Percentiles rank a stretch among this genome's conserved stretches.
Conservation (phyloP, 2,329 filamentous ascomycete species). For the Lachnellula occidentalis region DNA sequence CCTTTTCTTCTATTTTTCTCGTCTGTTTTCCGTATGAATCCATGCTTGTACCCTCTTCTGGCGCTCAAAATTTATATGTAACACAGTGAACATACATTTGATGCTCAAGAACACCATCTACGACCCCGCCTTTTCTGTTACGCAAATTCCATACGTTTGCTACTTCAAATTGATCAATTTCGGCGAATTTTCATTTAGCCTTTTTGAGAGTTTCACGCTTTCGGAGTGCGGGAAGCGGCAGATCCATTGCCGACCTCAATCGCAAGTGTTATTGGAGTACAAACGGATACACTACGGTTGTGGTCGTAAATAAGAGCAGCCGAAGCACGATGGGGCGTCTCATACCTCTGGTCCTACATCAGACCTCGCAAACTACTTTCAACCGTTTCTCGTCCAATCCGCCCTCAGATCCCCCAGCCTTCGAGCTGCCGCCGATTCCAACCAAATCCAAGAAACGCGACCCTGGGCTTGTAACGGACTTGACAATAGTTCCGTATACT, state of each 20-base stretch:
- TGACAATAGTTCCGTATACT: constrained; percentile 23
- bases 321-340: constrained; percentile 14
- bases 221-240: not conserved
- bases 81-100: not conserved
- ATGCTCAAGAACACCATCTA: not conserved
- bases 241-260: not conserved
- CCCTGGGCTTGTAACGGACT: constrained; percentile 16
- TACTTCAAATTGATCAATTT: not conserved
- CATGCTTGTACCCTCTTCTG: not conserved
- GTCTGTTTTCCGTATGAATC: not conserved
- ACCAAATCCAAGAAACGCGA: constrained; percentile 5
- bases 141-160: not conserved
- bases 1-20: not conserved
- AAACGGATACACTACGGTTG: constrained; percentile 8
- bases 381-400: not conserved
- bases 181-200: not conserved
- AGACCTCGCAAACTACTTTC: constrained; percentile 1
- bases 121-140: not conserved
- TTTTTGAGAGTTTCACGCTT: not conserved
- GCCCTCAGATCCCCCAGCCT: constrained; percentile 4
- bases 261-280: not conserved
- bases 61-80: not conserved
- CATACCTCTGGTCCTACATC: constrained; percentile 17
- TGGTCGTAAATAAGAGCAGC: not conserved
- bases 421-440: not conserved